Conservation (phyloP, 176 grass and related monocot species). For the Cymbopogon citratus region DNA sequence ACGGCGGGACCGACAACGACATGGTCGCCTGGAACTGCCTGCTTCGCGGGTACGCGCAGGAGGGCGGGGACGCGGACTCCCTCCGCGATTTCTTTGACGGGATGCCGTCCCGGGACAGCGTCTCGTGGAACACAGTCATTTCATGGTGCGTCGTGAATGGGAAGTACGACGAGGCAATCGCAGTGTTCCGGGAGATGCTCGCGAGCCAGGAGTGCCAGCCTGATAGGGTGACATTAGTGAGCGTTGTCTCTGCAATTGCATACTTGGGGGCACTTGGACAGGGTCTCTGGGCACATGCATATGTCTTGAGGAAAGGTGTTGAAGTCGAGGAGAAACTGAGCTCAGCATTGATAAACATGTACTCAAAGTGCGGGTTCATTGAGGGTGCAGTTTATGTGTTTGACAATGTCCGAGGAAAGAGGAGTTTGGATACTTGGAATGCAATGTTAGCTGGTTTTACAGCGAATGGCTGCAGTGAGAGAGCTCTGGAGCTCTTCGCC, state of each 20-base stretch:
- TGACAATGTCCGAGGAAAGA: conserved; percentile 16
- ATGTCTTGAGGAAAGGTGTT: conserved; percentile 39
- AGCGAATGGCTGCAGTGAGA: conserved; percentile 36
- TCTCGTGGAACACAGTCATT: conserved; percentile 63
- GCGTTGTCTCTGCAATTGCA: conserved; percentile 44
- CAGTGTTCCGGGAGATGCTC: conserved; percentile 44
- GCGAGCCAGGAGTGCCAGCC: conserved; percentile 28
- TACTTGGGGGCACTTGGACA: conserved; percentile 44
- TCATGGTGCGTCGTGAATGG: conserved; percentile 36
- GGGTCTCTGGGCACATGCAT: conserved; percentile 52
- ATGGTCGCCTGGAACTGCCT: conserved; percentile 54
- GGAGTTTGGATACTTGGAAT: conserved; percentile 49
- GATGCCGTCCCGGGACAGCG: conserved; percentile 50
- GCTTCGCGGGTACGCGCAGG: conserved; percentile 44
- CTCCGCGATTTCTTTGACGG: conserved; percentile 38
- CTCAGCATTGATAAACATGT: conserved; percentile 60
- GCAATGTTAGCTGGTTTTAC: conserved; percentile 56
- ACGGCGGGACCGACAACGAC: conserved; percentile 35
- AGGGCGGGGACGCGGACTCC: conserved; percentile 6
- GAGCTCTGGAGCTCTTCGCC: conserved; percentile 44
- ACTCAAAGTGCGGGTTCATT: conserved; percentile 53
- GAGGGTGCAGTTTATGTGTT: conserved; percentile 55
- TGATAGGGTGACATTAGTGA: conserved; percentile 52
- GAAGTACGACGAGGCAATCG: conserved; percentile 39
- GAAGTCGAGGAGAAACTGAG: conserved; percentile 45